Evolutionary conservation across 1,284 basidiomycete species (phyloP), one percentile per base, ranked within the genome.

Genomic region (Polyporus tsugae): DNA sequence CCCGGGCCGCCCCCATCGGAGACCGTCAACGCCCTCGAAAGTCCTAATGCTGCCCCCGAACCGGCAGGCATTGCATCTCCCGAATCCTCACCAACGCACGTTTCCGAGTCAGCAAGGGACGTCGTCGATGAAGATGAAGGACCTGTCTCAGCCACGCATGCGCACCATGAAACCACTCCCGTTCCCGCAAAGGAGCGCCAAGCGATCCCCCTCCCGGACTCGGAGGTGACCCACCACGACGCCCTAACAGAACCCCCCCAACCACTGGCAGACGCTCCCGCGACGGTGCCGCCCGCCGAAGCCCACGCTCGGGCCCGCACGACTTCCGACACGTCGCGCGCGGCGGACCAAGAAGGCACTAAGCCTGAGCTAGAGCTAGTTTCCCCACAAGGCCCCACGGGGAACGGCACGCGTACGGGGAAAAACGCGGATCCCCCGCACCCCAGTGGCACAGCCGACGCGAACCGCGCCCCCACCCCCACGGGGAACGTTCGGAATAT

Each of bases 301-400:
- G 7, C 46, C 46, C 52, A 17, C 52, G 52, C 52, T 0, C 25
- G 29, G 25, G 52, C 25, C 25, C 25, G 29, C 52, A 6, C 46
- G 46, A 25, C 10, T 49, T 49, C 46, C 46, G 46, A 22, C 44
- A 19, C 44, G 17, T 6, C 42, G 17, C 29, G 29, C 29, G 29
- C 29, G 29, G 29, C 29, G 1, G 29, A 29, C 29, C 29, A 29
- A 29, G 29, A 29, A 29, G 29, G 44, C 44, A 46, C 44, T 49
- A 25, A 46, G 19, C 39, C 39, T 4, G 39, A 41, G 39, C 39
- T 11, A 49, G 46, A 49, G 46, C 46, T 49, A 25, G 46, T 49
- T 49, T 49, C 52, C 52, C 52, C 52, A 33, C 52, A 53, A 11
- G 25, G 13, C 52, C 52, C 52, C 52, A 33, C 19, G 49, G 49